phyloP scores from a whole-genome alignment of 352 stramenopile species.

The Globisporangium camurandrum region DNA sequence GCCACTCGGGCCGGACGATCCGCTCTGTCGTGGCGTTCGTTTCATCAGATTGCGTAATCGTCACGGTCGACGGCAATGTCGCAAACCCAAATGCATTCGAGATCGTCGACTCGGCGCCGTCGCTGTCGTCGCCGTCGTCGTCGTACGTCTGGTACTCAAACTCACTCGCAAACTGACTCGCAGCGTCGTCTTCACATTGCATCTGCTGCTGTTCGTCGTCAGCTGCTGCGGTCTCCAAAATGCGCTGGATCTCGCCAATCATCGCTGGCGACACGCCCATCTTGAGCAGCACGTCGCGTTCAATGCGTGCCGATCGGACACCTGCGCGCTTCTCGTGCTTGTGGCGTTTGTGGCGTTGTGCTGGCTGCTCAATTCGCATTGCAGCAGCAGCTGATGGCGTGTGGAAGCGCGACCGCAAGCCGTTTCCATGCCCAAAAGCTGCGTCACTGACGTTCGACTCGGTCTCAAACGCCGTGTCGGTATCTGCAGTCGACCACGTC shows the following conservation, averaged over 20 bases:
- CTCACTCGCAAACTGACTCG: constrained; percentile 17
- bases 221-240: constrained; percentile 43
- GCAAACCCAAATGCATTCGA: constrained; percentile 40
- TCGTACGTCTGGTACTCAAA: constrained; percentile 22
- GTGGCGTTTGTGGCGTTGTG: neutral
- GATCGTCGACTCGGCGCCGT: constrained; percentile 17
- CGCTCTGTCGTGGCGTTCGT: constrained; percentile 10
- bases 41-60: constrained; percentile 12
- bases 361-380: no score
- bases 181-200: constrained; percentile 21
- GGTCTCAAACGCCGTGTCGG: constrained; percentile 57
- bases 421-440: no score
- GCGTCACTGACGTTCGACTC: constrained; percentile 25
- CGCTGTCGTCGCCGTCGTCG: constrained; percentile 12
- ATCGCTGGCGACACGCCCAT: constrained; percentile 66
- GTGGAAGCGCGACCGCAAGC: neutral
- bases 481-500: constrained; percentile 33
- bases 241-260: constrained; percentile 64
- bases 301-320: constrained; percentile 55
- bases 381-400: no score
- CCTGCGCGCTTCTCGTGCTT: constrained; percentile 20
- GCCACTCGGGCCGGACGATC: constrained; percentile 50
- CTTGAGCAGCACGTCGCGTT: constrained; percentile 65
- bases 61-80: constrained; percentile 9
- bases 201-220: constrained; percentile 25